Evolutionary conservation across 345 rosid genomes (phyloP), one percentile per base, ranked within the genome.

Genomic region (Pugionium cornutum): DNA sequence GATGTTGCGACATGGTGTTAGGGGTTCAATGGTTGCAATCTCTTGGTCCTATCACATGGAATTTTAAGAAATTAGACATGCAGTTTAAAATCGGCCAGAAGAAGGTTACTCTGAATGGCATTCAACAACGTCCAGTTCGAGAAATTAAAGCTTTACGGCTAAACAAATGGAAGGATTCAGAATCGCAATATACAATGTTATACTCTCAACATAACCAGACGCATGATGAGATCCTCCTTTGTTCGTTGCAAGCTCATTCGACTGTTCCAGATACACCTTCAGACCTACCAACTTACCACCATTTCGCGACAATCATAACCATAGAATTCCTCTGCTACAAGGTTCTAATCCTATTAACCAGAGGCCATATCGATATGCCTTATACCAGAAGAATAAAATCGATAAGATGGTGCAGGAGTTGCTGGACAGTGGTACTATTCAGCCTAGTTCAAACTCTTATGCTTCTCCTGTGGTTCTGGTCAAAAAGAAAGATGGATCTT

Each of bases 91-190:
- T 3, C 6, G 32, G 1, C 0, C 7, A 18, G 1, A 6, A 2
- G 4, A 18, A 2, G 2, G 28, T 45, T 0, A 3, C 18, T 3
- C 5, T 45, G 1, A 7, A 18, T 45, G 49, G 7, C 1, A 10
- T 10, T 0, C 46, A n/a, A 0, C 2, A 3, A 1, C 25, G 25
- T 0, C 1, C 18, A 3, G 5, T 42, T 0, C 4, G 28, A 2
- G 7, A 4, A 1, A 3, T 45, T 0, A 45, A 6, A 1, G 8
- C 6, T 0, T 1, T 3, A 2, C 5, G 18, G 1, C 1, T 18
- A 2, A 25, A 25, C 5, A 45, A 45, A 0, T 1, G 3, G 6
- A 28, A 11, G 6, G 2, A 45, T 0, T 1, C 11, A 1, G 2
- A 18, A 18, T 45, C 1, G 28, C 5, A 18, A 0, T 45, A 1